These are phyloP conservation scores for Sphaerostilbella broomeana DNA, from an alignment of 2,329 filamentous ascomycete genomes.

Conservation along the genomic window DNA sequence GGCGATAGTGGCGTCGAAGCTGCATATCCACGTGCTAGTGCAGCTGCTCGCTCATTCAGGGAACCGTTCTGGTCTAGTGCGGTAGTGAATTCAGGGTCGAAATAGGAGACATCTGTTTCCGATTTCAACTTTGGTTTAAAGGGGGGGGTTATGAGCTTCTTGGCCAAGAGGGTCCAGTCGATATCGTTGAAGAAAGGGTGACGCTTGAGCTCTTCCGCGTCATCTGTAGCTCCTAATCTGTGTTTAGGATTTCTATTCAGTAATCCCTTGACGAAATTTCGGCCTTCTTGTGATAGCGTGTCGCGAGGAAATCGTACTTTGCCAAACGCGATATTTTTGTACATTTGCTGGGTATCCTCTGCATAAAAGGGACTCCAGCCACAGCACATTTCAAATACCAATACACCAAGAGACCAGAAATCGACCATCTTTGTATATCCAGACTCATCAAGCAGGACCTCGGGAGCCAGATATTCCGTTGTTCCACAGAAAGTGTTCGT, in stretches of 20 bases:
- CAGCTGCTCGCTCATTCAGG: slow-evolving; percentile 83
- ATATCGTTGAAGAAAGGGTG: slow-evolving; percentile 94
- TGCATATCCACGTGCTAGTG: slow-evolving; percentile 75
- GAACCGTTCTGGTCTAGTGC: slow-evolving; percentile 81
- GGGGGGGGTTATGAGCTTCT: slow-evolving; percentile 89
- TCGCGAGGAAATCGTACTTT: slow-evolving; percentile 96
- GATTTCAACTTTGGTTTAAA: slow-evolving; percentile 98
- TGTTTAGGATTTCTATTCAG: slow-evolving; percentile 97
- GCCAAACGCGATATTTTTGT: slow-evolving; percentile 99
- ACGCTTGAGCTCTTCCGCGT: slow-evolving; percentile 88
- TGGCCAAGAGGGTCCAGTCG: slow-evolving; percentile 80
- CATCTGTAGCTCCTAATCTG: slow-evolving; percentile 79
- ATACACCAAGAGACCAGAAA: slow-evolving; percentile 95
- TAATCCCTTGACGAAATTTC: slow-evolving; percentile 96
- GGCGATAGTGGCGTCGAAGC: slow-evolving; percentile 90
- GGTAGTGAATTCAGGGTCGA: slow-evolving; percentile 97
- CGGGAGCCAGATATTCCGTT: slow-evolving; percentile 92
- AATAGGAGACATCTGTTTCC: slow-evolving; percentile 94
- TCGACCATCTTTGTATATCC: slow-evolving; percentile 99
- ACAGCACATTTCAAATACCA: slow-evolving; percentile 99
- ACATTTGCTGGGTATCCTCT: slow-evolving; percentile 99
- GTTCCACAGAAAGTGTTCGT: slow-evolving; percentile 99
- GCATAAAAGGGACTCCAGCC: slow-evolving; percentile 99
- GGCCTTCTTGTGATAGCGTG: slow-evolving; percentile 85
- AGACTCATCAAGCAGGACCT: slow-evolving; percentile 90